Percentiles rank a stretch among this genome's conserved stretches.
Evolutionary conservation across 192 early-diverging fungal species (phyloP).

Genomic region (Backusella liffmaniae): DNA sequence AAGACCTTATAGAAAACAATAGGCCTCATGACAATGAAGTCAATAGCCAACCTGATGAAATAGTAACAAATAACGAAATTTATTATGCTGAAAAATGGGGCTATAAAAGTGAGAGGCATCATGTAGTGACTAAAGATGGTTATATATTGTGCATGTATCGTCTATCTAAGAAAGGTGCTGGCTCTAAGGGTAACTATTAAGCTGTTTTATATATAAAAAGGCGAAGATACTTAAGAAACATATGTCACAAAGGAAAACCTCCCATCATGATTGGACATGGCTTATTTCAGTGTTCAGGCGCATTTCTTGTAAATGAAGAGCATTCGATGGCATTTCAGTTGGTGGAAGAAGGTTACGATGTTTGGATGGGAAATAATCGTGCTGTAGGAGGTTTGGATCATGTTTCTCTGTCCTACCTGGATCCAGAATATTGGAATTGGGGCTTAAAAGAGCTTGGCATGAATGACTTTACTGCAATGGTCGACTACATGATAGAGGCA

Average conservation of each 20-base stretch:
- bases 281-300: constrained; percentile 90
- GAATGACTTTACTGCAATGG: constrained; percentile 80
- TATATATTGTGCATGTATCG: constrained; percentile 22
- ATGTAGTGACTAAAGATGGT: constrained; percentile 24
- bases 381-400: constrained; percentile 46
- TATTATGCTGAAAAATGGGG: constrained; percentile 31
- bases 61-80: constrained; percentile 18
- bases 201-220: background rate
- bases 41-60: background rate
- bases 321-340: constrained; percentile 79
- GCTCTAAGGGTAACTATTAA: background rate
- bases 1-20: background rate
- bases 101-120: constrained; percentile 16
- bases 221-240: background rate
- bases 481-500: constrained; percentile 43
- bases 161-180: background rate
- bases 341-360: constrained; percentile 90
- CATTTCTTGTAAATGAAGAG: constrained; percentile 78
- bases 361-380: constrained; percentile 93
- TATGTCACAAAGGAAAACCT: constrained; percentile 44
- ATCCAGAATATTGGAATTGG: constrained; percentile 75
- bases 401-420: constrained; percentile 2
- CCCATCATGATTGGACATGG: constrained; percentile 96
- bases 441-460: constrained; percentile 87
- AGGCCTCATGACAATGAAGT: background rate